Conservation (phyloP, 2,329 filamentous ascomycete genomes). For the Fonsecaea nubica region DNA sequence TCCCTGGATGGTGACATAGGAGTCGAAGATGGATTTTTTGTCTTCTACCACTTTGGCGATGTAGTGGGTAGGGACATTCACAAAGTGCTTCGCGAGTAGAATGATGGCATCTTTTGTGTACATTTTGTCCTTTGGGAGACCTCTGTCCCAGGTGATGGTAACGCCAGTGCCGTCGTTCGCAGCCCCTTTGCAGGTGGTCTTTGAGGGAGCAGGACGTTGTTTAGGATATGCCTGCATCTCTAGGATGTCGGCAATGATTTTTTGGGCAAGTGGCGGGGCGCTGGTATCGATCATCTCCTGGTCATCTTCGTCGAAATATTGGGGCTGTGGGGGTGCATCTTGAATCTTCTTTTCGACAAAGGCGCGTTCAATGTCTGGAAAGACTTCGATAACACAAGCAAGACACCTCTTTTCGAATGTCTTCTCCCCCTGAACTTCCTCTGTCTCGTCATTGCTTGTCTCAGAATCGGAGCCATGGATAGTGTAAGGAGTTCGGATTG, state of each 20-base stretch:
- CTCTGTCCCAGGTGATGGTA: slow-evolving; percentile 42
- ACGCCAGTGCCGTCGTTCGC: slow-evolving; percentile 46
- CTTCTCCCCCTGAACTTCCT: slow-evolving; percentile 4
- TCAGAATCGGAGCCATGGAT: slow-evolving; percentile 22
- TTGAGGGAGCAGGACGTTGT: slow-evolving; percentile 40
- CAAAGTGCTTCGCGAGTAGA: slow-evolving; percentile 38
- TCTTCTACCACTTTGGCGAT: slow-evolving; percentile 35
- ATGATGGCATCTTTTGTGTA: slow-evolving; percentile 41
- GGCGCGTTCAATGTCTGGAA: slow-evolving; percentile 56
- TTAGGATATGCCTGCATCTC: slow-evolving; percentile 53
- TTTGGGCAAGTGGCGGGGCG: slow-evolving; percentile 34
- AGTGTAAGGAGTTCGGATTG: slow-evolving; percentile 3
- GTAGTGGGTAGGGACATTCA: slow-evolving; percentile 36
- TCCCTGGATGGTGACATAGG: slow-evolving; percentile 42
- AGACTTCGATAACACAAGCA: slow-evolving; percentile 50
- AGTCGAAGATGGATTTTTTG: slow-evolving; percentile 41
- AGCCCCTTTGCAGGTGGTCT: slow-evolving; percentile 45
- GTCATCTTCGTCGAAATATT: slow-evolving; percentile 27
- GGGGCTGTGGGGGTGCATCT: slow-evolving; percentile 43
- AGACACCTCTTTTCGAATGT: slow-evolving; percentile 41
- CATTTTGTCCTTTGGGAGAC: slow-evolving; percentile 27
- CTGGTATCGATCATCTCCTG: slow-evolving; percentile 9
- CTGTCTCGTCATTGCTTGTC: slow-evolving; percentile 17
- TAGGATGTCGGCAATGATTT: slow-evolving; percentile 53
- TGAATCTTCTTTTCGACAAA: slow-evolving; percentile 45